These are phyloP conservation scores for Fusarium denticulatum DNA, from an alignment of 2,329 filamentous ascomycete species.

Conservation along the genomic window DNA sequence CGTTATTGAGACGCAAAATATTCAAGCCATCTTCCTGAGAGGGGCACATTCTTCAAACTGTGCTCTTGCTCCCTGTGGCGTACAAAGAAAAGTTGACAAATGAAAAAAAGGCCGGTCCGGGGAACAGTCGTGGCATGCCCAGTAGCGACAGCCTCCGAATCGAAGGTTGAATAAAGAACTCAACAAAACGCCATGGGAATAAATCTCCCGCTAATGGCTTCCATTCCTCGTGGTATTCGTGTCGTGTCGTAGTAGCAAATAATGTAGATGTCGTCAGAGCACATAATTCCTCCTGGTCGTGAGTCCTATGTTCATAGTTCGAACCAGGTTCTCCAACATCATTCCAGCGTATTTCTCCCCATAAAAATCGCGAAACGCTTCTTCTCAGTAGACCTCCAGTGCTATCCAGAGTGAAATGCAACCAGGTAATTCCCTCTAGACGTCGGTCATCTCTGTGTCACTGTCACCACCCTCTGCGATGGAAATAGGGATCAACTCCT, in stretches of 20 bases:
- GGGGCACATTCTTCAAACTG: conserved; percentile 9
- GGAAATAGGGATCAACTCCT: conserved; percentile 57
- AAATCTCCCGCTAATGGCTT: conserved; percentile 32
- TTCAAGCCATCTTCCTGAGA: conserved; percentile 18
- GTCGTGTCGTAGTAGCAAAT: conserved; percentile 40
- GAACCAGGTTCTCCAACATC: conserved; percentile 24
- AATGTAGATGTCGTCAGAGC: conserved; percentile 31
- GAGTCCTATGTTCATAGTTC: neutral
- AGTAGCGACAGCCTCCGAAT: conserved; percentile 17
- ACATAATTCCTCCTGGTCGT: conserved; percentile 22
- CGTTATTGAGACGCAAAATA: conserved; percentile 40
- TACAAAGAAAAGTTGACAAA: conserved; percentile 27
- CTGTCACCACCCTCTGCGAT: conserved; percentile 47
- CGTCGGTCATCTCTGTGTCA: conserved; percentile 70
- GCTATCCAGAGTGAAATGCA: conserved; percentile 49
- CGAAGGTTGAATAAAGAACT: conserved; percentile 31
- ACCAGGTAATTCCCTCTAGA: conserved; percentile 50
- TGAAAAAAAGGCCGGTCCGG: conserved; percentile 19
- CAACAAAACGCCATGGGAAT: conserved; percentile 38
- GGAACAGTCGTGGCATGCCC: conserved; percentile 19
- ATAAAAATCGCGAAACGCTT: conserved; percentile 37
- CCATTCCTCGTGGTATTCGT: conserved; percentile 45
- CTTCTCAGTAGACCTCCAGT: conserved; percentile 32
- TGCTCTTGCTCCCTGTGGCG: conserved; percentile 2
- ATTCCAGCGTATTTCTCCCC: conserved; percentile 30